Evolutionary conservation across 116 monocot genomes (phyloP).

Genomic region (Zostera marina): DNA sequence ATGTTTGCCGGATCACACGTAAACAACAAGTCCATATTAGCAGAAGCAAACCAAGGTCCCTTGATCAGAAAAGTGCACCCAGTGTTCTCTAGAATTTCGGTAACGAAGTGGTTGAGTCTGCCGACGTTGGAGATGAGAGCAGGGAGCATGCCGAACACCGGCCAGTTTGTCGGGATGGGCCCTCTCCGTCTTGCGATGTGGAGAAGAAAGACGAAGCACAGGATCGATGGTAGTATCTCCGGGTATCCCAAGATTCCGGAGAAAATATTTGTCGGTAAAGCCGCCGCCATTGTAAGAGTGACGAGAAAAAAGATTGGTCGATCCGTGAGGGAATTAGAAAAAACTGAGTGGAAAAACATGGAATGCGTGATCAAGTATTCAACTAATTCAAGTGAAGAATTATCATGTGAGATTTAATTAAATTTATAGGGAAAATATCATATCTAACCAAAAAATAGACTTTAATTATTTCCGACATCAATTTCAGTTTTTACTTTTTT

Average conservation of each 20-base stretch:
- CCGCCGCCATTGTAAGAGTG: background rate
- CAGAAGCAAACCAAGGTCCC: constrained; percentile 25
- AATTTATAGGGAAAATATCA: too few species aligned
- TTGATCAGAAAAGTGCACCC: constrained; percentile 16
- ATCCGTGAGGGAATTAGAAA: too few species aligned
- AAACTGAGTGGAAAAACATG: too few species aligned
- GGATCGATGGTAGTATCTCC: constrained; percentile 8
- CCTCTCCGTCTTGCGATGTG: background rate
- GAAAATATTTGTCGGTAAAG: background rate
- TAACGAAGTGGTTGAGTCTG: constrained; percentile 15
- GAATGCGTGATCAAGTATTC: too few species aligned
- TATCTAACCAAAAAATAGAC: too few species aligned
- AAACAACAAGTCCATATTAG: constrained; percentile 21
- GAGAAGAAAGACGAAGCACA: constrained; percentile 10
- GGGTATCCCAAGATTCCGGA: background rate
- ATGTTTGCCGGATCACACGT: constrained; percentile 30
- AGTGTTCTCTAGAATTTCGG: constrained; percentile 4
- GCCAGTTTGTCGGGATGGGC: constrained; percentile 20
- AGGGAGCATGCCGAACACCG: constrained; percentile 47
- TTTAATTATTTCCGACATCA: too few species aligned
- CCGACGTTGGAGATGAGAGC: constrained; percentile 10
- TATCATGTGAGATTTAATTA: too few species aligned
- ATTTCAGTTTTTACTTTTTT: too few species aligned
- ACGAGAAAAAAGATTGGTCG: too few species aligned
- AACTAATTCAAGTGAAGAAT: too few species aligned